Evolutionary conservation across 306 rosid genomes (phyloP).

Genomic region (Prunus mume): DNA sequence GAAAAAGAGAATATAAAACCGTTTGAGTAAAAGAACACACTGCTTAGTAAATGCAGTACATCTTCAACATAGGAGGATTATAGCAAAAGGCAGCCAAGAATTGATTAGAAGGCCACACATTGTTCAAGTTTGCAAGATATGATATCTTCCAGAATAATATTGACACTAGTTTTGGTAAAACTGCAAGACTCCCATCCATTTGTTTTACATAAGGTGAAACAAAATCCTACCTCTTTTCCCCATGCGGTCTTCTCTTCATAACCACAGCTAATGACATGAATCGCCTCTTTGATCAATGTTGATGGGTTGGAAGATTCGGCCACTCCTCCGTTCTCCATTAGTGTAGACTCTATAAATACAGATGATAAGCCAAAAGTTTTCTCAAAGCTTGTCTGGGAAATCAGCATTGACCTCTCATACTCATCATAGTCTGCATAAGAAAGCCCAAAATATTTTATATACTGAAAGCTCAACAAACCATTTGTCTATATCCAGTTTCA

Average conservation of each 20-base stretch:
- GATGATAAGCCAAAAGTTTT: slow-evolving; percentile 93
- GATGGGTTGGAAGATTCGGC: slow-evolving; percentile 80
- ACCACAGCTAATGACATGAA: slow-evolving; percentile 93
- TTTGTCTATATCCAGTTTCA: slow-evolving; percentile 11
- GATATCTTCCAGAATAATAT: too few species aligned
- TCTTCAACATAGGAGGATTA: too few species aligned
- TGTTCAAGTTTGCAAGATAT: too few species aligned
- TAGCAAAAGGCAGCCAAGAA: too few species aligned
- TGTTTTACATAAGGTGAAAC: slow-evolving; percentile 12
- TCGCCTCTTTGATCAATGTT: slow-evolving; percentile 85
- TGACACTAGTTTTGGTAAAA: too few species aligned
- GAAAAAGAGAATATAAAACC: background rate
- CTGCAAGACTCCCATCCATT: background rate
- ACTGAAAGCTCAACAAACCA: slow-evolving; percentile 20
- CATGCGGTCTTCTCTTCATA: slow-evolving; percentile 97
- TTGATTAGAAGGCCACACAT: too few species aligned
- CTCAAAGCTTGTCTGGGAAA: slow-evolving; percentile 94
- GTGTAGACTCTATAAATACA: slow-evolving; percentile 90
- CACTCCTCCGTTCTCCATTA: slow-evolving; percentile 96
- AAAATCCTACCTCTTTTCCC: slow-evolving; percentile 88
- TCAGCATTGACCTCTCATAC: slow-evolving; percentile 94
- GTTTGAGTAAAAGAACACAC: background rate
- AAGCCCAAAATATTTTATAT: slow-evolving; percentile 18
- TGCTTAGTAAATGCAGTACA: background rate
- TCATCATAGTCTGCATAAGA: slow-evolving; percentile 77